Evolutionary conservation across 768 basidiomycete species (phyloP).

Genomic region (Auricularia sp.): DNA sequence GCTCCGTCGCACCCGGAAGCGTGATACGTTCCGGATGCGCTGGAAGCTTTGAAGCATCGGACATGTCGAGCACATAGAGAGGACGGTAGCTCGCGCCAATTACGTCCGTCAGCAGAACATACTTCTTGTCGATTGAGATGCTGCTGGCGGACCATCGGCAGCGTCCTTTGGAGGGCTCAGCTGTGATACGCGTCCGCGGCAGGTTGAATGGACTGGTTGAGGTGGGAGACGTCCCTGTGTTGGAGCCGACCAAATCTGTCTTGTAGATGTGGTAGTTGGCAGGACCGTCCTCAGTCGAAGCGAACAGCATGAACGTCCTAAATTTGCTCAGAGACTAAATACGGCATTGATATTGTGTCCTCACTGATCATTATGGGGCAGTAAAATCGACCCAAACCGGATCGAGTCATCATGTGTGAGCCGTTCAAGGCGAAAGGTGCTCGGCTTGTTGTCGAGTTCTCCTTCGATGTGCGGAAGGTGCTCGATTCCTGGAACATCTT

Average conservation of each 20-base stretch:
- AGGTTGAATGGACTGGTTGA: constrained; percentile 20
- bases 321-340: background rate
- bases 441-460: constrained; percentile 30
- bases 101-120: constrained; percentile 22
- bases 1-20: constrained; percentile 26
- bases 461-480: constrained; percentile 25
- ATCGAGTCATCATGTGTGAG: constrained; percentile 28
- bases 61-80: constrained; percentile 25
- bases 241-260: constrained; percentile 21
- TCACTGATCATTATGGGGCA: constrained; percentile 30
- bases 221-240: constrained; percentile 18
- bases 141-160: constrained; percentile 18
- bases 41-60: constrained; percentile 15
- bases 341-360: background rate
- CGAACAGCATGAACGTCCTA: constrained; percentile 27
- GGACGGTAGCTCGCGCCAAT: constrained; percentile 20
- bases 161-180: constrained; percentile 17
- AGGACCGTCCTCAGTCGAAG: constrained; percentile 32
- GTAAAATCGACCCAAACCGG: constrained; percentile 19
- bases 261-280: constrained; percentile 29
- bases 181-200: constrained; percentile 25
- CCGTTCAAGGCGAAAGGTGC: constrained; percentile 30
- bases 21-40: constrained; percentile 19
- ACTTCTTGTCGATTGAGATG: constrained; percentile 30
- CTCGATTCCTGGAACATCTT: constrained; percentile 19